A percentile compares a stretch with the other conserved stretches of the same genome.
phyloP scores from a whole-genome alignment of 2,329 filamentous ascomycete species.

The Trichoderma atrobrunneum region DNA sequence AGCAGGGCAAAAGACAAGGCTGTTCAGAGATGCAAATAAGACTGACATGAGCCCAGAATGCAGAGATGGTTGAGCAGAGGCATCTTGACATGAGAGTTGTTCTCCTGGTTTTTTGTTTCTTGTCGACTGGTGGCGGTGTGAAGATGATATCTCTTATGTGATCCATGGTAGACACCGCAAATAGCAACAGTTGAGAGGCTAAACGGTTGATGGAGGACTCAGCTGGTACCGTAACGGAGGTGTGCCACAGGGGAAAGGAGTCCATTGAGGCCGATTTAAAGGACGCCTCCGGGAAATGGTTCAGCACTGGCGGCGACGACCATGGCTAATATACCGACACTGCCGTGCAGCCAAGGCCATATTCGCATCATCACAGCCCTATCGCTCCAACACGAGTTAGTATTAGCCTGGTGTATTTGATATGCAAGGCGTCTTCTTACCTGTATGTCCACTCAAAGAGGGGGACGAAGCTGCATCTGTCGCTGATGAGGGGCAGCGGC shows the following conservation, averaged over 20 bases:
- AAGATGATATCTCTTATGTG: not conserved
- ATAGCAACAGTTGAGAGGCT: not conserved
- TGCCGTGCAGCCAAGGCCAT: constrained; percentile 8
- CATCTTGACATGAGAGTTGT: constrained; percentile 9
- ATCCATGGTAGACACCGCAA: not conserved
- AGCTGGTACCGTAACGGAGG: not conserved
- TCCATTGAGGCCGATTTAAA: not conserved
- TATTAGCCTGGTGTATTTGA: not conserved
- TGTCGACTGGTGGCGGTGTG: not conserved
- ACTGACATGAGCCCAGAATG: constrained; percentile 18
- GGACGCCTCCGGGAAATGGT: not conserved
- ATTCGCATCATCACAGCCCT: constrained; percentile 11
- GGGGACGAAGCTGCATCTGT: not conserved
- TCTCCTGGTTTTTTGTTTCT: constrained; percentile 6
- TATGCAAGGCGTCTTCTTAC: constrained; percentile 7
- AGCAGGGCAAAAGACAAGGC: not conserved
- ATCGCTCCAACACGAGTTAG: not conserved
- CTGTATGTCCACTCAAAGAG: not conserved
- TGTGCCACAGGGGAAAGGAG: not conserved
- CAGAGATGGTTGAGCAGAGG: constrained; percentile 14
- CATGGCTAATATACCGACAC: constrained; percentile 2
- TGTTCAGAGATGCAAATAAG: not conserved
- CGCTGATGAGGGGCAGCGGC: constrained; percentile 8
- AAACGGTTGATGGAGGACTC: not conserved
- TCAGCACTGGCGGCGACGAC: not conserved